These are phyloP conservation scores for Flaveria trinervia DNA, from an alignment of 129 eudicot genomes.

Conservation along the genomic window DNA sequence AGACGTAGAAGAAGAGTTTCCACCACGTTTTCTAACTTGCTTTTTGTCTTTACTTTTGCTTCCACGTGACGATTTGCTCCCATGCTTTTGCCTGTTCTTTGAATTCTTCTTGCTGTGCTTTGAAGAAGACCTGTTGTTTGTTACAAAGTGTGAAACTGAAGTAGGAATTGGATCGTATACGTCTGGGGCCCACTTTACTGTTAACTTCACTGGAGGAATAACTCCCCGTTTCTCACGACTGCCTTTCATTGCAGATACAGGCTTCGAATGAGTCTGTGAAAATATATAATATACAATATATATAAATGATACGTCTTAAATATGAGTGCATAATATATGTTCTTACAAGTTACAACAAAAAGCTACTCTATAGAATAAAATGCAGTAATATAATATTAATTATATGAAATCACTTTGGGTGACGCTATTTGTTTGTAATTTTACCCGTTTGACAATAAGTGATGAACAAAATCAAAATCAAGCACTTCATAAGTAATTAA, in stretches of 20 bases:
- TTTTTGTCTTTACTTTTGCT: constrained; percentile 72
- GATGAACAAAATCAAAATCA: neutral
- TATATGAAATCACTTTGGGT: neutral
- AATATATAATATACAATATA: constrained; percentile 4
- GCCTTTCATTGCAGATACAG: constrained; percentile 84
- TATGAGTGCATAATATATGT: neutral
- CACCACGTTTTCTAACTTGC: constrained; percentile 58
- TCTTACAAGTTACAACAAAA: neutral
- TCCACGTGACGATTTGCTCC: constrained; percentile 64
- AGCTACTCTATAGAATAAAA: neutral
- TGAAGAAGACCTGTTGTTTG: constrained; percentile 48
- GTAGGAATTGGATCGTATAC: constrained; percentile 85
- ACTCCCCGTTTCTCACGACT: constrained; percentile 74
- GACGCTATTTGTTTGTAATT: neutral
- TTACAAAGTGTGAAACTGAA: constrained; percentile 58
- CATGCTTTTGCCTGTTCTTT: constrained; percentile 64
- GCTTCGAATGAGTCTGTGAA: constrained; percentile 59
- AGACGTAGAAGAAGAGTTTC: constrained; percentile 24
- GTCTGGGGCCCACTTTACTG: constrained; percentile 88
- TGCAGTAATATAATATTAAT: neutral
- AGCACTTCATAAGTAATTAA: neutral
- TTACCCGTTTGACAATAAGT: neutral
- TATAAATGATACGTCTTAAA: neutral
- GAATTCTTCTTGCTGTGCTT: constrained; percentile 57
- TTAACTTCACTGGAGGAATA: constrained; percentile 44